These are phyloP conservation scores for Fraxinus ornus DNA, from an alignment of 305 asterid species.

Conservation along the genomic window DNA sequence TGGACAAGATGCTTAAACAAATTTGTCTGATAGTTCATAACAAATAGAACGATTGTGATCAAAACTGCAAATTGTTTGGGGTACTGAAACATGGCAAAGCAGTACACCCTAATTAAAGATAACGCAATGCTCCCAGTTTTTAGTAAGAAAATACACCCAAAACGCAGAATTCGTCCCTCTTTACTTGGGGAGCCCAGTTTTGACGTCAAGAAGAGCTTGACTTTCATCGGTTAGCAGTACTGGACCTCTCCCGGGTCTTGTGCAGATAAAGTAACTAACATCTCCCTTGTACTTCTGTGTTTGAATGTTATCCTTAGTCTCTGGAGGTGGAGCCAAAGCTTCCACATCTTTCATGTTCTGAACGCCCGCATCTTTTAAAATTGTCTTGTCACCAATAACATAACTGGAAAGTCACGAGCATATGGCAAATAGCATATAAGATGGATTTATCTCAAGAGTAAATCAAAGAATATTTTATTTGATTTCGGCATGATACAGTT, in stretches of 20 bases:
- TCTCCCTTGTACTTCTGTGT: constrained; percentile 60
- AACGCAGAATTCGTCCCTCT: neutral
- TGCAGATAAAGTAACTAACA: constrained; percentile 85
- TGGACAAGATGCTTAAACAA: constrained; percentile 3
- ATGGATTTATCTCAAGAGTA: neutral
- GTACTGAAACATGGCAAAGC: constrained; percentile 3
- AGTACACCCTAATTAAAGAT: neutral
- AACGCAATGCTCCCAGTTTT: constrained; percentile 7
- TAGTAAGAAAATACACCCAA: neutral
- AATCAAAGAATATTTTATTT: neutral
- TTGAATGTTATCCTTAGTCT: constrained; percentile 47
- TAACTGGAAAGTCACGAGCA: constrained; percentile 46
- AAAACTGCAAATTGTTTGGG: neutral
- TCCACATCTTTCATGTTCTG: constrained; percentile 59
- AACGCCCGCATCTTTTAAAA: constrained; percentile 74
- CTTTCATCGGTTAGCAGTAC: constrained; percentile 44
- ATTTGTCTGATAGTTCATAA: neutral
- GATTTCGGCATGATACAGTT: neutral
- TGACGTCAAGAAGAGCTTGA: constrained; percentile 42
- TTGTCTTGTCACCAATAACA: constrained; percentile 75
- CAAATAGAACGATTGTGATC: constrained; percentile 7
- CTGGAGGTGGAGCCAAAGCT: constrained; percentile 69
- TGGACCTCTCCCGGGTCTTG: constrained; percentile 80
- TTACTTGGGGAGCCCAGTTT: constrained; percentile 63
- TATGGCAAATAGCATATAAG: neutral